These are phyloP conservation scores for Dioscorea alata DNA, from an alignment of 106 monocot genomes.

Conservation along the genomic window DNA sequence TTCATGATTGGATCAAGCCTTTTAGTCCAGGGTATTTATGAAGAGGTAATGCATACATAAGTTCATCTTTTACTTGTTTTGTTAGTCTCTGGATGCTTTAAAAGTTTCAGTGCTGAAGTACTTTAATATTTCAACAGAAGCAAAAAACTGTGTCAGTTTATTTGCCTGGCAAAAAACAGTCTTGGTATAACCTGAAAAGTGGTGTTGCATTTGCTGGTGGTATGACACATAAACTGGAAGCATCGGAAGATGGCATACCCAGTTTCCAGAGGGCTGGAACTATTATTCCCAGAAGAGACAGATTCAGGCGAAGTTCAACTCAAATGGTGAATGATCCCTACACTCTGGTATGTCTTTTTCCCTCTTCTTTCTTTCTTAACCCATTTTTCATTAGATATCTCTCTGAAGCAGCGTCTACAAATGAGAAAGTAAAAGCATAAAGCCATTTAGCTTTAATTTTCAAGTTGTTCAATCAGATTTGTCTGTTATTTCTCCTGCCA, in stretches of 20 bases:
- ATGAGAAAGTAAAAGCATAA: no score
- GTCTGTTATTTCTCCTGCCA: no score
- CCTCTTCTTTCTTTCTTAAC: background rate
- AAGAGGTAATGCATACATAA: conserved; percentile 42
- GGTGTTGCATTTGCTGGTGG: conserved; percentile 63
- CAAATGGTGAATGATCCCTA: conserved; percentile 96
- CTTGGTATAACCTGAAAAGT: conserved; percentile 79
- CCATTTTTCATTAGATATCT: no score
- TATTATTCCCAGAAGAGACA: conserved; percentile 85
- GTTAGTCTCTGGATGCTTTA: background rate
- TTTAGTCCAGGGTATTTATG: conserved; percentile 82
- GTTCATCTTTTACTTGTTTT: background rate
- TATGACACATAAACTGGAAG: conserved; percentile 59
- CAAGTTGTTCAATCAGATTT: no score
- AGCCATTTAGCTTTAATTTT: no score
- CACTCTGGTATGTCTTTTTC: conserved; percentile 68
- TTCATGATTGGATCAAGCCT: conserved; percentile 89
- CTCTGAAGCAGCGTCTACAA: no score
- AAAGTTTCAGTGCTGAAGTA: no score
- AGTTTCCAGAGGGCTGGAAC: conserved; percentile 88
- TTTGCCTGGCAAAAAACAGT: conserved; percentile 49
- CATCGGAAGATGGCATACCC: conserved; percentile 83
- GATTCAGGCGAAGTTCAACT: conserved; percentile 82
- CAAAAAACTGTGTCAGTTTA: conserved; percentile 79
- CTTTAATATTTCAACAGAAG: conserved; percentile 28